A percentile compares a stretch with the other conserved stretches of the same genome.
Evolutionary conservation across 345 rosid genomes (phyloP).

Genomic region (Boechera stricta): DNA sequence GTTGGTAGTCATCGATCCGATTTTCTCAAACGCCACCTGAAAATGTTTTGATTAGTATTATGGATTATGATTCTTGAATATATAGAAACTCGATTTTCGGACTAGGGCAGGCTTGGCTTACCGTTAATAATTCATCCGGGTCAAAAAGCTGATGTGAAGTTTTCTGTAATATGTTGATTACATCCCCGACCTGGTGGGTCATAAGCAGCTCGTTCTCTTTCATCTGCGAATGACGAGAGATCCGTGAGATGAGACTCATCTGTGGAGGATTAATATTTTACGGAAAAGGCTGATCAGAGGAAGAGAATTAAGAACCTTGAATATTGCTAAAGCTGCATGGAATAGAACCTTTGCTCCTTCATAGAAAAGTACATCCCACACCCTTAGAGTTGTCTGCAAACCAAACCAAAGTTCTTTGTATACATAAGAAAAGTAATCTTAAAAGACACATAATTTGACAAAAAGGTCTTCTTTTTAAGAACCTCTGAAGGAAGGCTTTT

Average conservation of each 20-base stretch:
- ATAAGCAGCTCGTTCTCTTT: slow-evolving; percentile 86
- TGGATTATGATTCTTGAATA: neutral
- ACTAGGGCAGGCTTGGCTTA: slow-evolving; percentile 44
- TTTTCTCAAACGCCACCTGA: slow-evolving; percentile 94
- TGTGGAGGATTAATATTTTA: neutral
- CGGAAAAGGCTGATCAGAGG: slow-evolving; percentile 1
- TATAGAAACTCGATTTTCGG: neutral
- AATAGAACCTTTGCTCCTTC: slow-evolving; percentile 99
- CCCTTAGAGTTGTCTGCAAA: slow-evolving; percentile 88
- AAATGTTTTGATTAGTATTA: slow-evolving; percentile 5
- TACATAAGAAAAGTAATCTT: slow-evolving; percentile 3
- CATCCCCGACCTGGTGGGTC: slow-evolving; percentile 94
- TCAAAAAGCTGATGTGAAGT: slow-evolving; percentile 95
- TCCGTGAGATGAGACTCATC: slow-evolving; percentile 7
- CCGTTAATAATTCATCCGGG: slow-evolving; percentile 92
- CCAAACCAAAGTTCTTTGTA: slow-evolving; percentile 15
- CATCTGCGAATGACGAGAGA: slow-evolving; percentile 63
- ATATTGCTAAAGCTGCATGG: slow-evolving; percentile 96
- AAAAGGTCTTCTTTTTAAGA: neutral
- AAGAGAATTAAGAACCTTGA: slow-evolving; percentile 66
- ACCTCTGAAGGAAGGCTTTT: slow-evolving; percentile 99
- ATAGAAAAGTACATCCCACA: slow-evolving; percentile 97
- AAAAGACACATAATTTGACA: neutral
- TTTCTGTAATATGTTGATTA: slow-evolving; percentile 80
- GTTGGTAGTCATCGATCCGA: slow-evolving; percentile 93